Evolutionary conservation across 2,329 filamentous ascomycete species (phyloP).

Genomic region (Botrytis fragariae): DNA sequence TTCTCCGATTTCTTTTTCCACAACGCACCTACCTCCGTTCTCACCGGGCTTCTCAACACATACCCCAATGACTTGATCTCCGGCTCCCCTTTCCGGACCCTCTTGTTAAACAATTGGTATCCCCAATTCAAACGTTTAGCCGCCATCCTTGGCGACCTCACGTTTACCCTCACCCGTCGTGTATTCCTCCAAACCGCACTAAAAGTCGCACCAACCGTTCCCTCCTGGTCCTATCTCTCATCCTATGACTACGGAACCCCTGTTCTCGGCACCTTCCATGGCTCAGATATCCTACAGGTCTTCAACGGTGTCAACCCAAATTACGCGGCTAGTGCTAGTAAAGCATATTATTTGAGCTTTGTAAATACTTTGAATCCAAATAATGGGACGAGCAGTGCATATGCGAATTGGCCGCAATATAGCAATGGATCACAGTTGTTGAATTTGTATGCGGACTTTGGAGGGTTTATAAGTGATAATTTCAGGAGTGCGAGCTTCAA

Average conservation of each 20-base stretch:
- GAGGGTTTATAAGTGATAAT: constrained; percentile 45
- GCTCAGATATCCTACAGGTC: constrained; percentile 64
- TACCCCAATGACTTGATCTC: constrained; percentile 52
- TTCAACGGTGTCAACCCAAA: constrained; percentile 46
- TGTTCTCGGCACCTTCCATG: constrained; percentile 74
- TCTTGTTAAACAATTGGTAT: constrained; percentile 66
- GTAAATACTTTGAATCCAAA: constrained; percentile 71
- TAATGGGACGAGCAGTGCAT: constrained; percentile 44
- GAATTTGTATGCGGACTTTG: constrained; percentile 44
- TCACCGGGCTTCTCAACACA: constrained; percentile 57
- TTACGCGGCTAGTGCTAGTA: constrained; percentile 55
- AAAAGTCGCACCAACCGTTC: constrained; percentile 53
- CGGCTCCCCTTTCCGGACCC: constrained; percentile 72
- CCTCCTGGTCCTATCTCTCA: constrained; percentile 71
- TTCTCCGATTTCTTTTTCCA: constrained; percentile 59
- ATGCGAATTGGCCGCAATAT: constrained; percentile 51
- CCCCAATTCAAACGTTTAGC: constrained; percentile 75
- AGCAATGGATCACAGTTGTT: constrained; percentile 46
- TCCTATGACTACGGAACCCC: constrained; percentile 71
- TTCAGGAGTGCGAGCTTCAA: constrained; percentile 48
- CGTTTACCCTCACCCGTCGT: constrained; percentile 71
- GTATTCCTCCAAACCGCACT: constrained; percentile 53
- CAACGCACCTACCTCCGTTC: constrained; percentile 48
- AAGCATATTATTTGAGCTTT: constrained; percentile 72
- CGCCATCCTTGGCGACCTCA: constrained; percentile 71